Evolutionary conservation across 306 rosid genomes (phyloP).

Genomic region (peach (Prunus persica)): DNA sequence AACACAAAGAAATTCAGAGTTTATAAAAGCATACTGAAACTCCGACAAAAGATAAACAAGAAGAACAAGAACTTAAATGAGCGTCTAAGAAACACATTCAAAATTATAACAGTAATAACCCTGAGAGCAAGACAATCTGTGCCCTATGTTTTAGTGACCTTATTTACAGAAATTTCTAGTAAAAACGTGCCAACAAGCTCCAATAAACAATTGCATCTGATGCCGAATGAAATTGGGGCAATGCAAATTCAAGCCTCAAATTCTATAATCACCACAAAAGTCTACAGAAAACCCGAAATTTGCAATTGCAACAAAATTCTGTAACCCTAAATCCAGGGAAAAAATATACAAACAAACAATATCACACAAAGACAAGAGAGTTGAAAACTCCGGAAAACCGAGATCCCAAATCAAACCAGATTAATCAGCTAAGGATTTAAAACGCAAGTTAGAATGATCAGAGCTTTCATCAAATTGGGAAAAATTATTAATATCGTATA

Average conservation of each 20-base stretch:
- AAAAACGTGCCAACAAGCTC: background rate
- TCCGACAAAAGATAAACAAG: background rate
- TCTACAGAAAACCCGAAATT: background rate
- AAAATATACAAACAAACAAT: background rate
- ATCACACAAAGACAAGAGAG: background rate
- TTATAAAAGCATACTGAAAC: background rate
- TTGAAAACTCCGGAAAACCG: background rate
- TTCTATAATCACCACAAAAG: background rate
- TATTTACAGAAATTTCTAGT: background rate
- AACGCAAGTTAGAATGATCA: background rate
- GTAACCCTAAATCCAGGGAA: background rate
- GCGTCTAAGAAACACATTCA: background rate
- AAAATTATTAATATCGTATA: background rate
- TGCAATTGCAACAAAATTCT: background rate
- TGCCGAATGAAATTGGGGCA: background rate
- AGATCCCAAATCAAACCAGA: background rate
- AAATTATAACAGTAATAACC: background rate
- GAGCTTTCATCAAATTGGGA: background rate
- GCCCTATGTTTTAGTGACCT: background rate
- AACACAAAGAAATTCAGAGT: background rate
- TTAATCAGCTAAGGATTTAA: background rate
- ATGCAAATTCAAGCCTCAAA: background rate
- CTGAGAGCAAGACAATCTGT: background rate
- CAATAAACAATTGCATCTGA: background rate
- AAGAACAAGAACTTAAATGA: background rate